phyloP scores from a whole-genome alignment of 2,329 filamentous ascomycete genomes.

The Neonectria coccinea region DNA sequence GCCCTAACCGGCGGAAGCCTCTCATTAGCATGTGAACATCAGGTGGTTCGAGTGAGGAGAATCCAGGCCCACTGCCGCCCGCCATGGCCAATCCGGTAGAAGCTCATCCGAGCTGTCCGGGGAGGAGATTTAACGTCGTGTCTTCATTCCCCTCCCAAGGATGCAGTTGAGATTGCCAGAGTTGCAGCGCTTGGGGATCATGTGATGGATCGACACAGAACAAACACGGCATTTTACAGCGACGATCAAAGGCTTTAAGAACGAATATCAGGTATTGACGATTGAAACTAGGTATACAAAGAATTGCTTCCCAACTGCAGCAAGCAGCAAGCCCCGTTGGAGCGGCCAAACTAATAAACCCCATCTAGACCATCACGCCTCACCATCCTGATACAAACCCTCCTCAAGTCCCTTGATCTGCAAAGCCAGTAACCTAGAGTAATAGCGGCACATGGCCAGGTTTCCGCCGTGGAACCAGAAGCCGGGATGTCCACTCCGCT shows the following conservation, averaged over 20 bases:
- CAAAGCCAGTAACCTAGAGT: slow-evolving; percentile 64
- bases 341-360: neutral
- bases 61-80: neutral
- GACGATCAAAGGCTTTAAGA: neutral
- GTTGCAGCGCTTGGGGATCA: neutral
- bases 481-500: slow-evolving; percentile 69
- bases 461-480: slow-evolving; percentile 77
- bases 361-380: slow-evolving; percentile 27
- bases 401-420: slow-evolving; percentile 62
- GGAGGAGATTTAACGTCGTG: neutral
- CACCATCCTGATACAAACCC: slow-evolving; percentile 51
- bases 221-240: too few relatives aligned
- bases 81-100: neutral
- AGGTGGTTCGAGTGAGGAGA: neutral
- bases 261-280: neutral
- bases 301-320: neutral
- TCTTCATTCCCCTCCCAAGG: neutral
- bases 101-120: neutral
- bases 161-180: neutral
- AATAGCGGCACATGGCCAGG: slow-evolving; percentile 71
- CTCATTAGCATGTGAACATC: neutral
- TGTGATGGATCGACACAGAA: neutral
- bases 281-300: neutral
- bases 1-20: neutral
- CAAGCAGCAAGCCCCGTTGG: too few relatives aligned